Evolutionary conservation across 2,329 filamentous ascomycete genomes (phyloP).

Genomic region (Nigrograna mackinnonii): DNA sequence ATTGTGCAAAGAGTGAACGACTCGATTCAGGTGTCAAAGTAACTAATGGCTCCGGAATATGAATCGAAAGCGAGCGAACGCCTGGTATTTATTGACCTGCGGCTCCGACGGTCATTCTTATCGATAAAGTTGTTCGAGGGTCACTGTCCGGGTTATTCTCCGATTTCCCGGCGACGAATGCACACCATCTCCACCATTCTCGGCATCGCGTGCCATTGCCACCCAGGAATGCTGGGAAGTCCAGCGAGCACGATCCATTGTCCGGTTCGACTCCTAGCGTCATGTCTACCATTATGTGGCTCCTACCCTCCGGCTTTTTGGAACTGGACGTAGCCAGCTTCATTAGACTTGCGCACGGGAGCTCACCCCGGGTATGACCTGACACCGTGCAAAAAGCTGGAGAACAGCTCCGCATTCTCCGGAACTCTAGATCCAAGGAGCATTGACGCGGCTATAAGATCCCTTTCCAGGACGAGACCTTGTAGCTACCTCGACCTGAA

Average conservation of each 20-base stretch:
- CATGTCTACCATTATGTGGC: neutral
- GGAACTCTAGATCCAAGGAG: neutral
- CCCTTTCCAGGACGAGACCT: neutral
- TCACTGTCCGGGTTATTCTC: neutral
- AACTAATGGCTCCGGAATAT: neutral
- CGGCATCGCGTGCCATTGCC: neutral
- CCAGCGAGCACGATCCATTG: no score
- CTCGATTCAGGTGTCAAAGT: no score
- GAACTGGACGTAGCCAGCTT: neutral
- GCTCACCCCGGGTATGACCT: no score
- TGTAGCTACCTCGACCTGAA: no score
- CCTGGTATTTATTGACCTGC: neutral
- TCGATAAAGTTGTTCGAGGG: neutral
- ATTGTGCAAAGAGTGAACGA: neutral
- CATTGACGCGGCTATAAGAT: neutral
- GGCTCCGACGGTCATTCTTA: neutral
- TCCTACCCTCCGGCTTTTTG: neutral
- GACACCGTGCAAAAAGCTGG: neutral
- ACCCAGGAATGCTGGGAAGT: neutral
- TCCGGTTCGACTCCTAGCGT: no score
- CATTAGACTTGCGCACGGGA: neutral
- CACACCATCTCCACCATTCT: neutral
- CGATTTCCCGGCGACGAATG: slow-evolving; percentile 3
- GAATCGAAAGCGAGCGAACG: neutral
- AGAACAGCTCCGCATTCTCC: slow-evolving; percentile 1